Base-by-base conservation (phyloP, 1,139 yeast genomes). In the Sugiyamaella pinicola region DNA sequence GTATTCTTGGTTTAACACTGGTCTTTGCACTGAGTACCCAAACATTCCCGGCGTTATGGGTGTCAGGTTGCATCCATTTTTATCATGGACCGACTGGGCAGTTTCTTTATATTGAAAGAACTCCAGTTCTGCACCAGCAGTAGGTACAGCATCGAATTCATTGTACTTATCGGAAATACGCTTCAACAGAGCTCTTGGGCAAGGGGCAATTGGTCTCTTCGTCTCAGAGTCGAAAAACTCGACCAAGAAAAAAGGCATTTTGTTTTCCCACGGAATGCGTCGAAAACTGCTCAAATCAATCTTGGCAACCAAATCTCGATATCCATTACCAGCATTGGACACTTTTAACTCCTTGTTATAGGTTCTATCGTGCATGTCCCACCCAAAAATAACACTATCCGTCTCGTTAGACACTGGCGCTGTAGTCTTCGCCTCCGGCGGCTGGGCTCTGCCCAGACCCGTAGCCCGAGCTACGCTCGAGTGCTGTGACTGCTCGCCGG, bases 351-450 rank as follows among this genome's bases (percentile, higher is more conserved):
- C 69, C 17, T 54, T 54, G 19, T 61, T 54, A 52, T 70, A 70
- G 18, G 66, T 63, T 47, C 55, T 58, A 55, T 70, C 74, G 53
- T 67, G 72, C 68, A 67, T 64, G 51, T 70, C 74, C 74, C 74
- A 70, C 31, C 73, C 74, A 49, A 69, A 70, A 24, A 69, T 61
- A 26, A 70, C 74, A 18, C 65, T 55, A 41, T 40, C 13, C 29
- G 18, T 13, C 26, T 31, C 13, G 38, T 34, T 34, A 34, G 38
- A 34, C n/a, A n/a, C n/a, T n/a, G n/a, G n/a, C n/a, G n/a, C n/a
- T n/a, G n/a, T n/a, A n/a, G n/a, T n/a, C n/a, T n/a, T n/a, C n/a
- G n/a, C n/a, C n/a, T n/a, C n/a, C n/a, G n/a, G n/a, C n/a, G n/a
- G n/a, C n/a, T n/a, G n/a, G n/a, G n/a, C n/a, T n/a, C n/a, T n/a